Evolutionary conservation across 441 rosid genomes (phyloP), one percentile per base, ranked within the genome.

Genomic region (Erysimum cheiri): DNA sequence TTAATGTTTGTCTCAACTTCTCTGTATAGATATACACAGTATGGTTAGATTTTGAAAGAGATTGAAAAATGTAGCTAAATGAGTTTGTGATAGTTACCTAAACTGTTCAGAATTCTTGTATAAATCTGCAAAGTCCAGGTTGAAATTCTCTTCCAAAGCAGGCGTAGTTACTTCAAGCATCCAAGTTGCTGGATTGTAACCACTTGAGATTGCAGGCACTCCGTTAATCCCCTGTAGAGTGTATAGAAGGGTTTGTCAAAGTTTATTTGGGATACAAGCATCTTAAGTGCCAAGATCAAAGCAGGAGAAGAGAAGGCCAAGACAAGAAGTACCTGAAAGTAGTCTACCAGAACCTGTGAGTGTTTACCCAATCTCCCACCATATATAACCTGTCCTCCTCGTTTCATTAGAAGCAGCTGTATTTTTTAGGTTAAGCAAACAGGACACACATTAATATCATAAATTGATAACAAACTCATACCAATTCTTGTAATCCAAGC

Each of bases 331-430:
- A 93, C 98, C 97, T 94, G 93, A 71, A 94, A 90, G 81, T 90
- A 94, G 76, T 90, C 83, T 15, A 92, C 80, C 85, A 94, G 64
- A 80, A 52, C 81, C 73, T 84, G 77, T 1, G 99, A 94, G 63
- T 84, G 80, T 50, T 66, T 58, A 14, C 99, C 99, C 61, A 92
- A 83, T 75, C 86, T 87, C 48, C 99, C 98, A 67, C 97, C 94
- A 60, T 90, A 87, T 73, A 92, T 92, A 53, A 92, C 96, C 31
- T 72, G 83, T n/a, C 99, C 99, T 43, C 99, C 99, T 49, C 97
- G 86, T 85, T 94, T 92, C 96, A 94, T 88, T 31, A 94, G 94
- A 78, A 94, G 93, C 37, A 94, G 83, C 99, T 94, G 90, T 40
- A 48, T 12, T 13, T 37, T 71, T 49, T 17, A 78, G 29, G 54